Base-by-base conservation (phyloP, 441 rosid genomes). In the Bocquillonia castaneifolia region DNA sequence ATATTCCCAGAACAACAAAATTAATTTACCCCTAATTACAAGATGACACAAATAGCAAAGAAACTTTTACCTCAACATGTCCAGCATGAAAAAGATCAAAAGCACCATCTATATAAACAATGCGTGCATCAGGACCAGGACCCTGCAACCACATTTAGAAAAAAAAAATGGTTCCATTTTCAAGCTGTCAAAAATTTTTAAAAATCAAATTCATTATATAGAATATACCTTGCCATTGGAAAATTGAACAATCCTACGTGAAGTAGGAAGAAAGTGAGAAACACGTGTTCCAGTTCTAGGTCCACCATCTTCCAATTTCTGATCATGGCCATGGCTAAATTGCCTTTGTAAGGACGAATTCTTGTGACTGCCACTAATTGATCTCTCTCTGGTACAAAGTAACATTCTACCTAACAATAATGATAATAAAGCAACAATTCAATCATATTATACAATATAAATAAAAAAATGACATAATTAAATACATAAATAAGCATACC, bases 201-300 rank as follows among this genome's bases (percentile, higher is more conserved):
- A 70, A 32, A 42, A n/a, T n/a, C n/a, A n/a, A n/a, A n/a, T n/a
- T n/a, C n/a, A n/a, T n/a, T n/a, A n/a, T n/a, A n/a, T n/a, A n/a
- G n/a, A n/a, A n/a, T n/a, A 50, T n/a, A 85, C 90, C 87, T 82
- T 85, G 70, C 87, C 92, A 66, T 88, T 88, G 28, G 95, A 88
- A 74, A 88, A 88, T 62, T 88, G 95, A 64, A 88, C 95, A 63
- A 88, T 88, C 50, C 91, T 83, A 14, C 94, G 89, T 39, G 94
- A 88, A 47, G 94, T 88, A 5, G 94, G 92, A 45, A 88, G 81
- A 67, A 88, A 88, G 77, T 86, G 92, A 52, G 92, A 88, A 31
- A 88, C 78, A 3, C 90, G 88, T 73, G 95, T 88, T 51, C 78
- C 83, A 61, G 67, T 58, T 54, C 84, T 81, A 66, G 86, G 72